phyloP scores from a whole-genome alignment of 2,329 filamentous ascomycete species.

The Venturia carpophila region DNA sequence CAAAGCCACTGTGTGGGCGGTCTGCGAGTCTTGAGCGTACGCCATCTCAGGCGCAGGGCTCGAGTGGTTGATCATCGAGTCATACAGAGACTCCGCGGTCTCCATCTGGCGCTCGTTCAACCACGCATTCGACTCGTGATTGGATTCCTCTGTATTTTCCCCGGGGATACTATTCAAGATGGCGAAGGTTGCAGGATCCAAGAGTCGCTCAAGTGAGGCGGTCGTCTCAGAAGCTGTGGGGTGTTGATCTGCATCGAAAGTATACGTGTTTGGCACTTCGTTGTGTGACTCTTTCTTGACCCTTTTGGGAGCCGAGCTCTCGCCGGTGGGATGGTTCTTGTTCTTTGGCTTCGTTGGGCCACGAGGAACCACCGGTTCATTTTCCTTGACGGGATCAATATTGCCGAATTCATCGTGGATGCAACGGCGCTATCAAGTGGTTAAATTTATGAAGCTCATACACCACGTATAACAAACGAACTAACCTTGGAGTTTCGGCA shows the following conservation, averaged over 20 bases:
- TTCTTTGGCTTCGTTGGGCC: constrained; percentile 32
- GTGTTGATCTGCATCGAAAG: not conserved
- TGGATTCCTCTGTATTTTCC: not conserved
- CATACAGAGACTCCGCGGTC: constrained; percentile 5
- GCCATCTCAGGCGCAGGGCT: not conserved
- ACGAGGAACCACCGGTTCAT: constrained; percentile 53
- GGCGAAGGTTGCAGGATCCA: not conserved
- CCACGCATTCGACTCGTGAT: not conserved
- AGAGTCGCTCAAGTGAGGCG: not conserved
- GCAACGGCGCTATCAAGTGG: constrained; percentile 46
- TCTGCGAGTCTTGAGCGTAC: not conserved
- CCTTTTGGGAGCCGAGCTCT: not conserved
- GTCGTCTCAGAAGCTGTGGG: not conserved
- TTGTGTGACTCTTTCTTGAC: constrained; percentile 3
- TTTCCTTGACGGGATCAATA: constrained; percentile 56
- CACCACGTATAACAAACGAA: constrained; percentile 16
- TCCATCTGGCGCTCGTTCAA: not conserved
- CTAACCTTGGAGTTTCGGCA: constrained; percentile 61
- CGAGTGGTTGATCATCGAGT: constrained; percentile 3
- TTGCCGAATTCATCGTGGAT: constrained; percentile 59
- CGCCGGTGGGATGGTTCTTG: not conserved
- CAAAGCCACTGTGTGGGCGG: not conserved
- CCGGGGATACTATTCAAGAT: not conserved
- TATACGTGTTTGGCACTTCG: constrained; percentile 7
- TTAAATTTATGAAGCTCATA: constrained; percentile 9